Conservation (phyloP, 2,329 filamentous ascomycete species). For the Mycosphaerella sp. region DNA sequence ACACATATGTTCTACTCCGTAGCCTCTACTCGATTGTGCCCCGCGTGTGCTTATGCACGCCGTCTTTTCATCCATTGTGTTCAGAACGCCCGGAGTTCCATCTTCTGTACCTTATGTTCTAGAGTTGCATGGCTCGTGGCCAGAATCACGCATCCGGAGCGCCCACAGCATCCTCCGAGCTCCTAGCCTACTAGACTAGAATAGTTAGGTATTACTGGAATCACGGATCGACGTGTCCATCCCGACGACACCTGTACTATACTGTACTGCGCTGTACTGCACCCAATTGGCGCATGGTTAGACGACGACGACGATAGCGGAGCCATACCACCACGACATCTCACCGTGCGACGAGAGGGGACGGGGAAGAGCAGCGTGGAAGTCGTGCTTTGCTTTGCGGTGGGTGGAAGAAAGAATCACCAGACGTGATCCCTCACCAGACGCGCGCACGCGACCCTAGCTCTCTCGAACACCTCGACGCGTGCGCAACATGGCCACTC, state of each 20-base stretch:
- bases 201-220: background rate
- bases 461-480: conserved; percentile 8
- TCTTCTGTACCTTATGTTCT: too few relatives aligned
- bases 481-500: conserved; percentile 20
- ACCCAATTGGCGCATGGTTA: background rate
- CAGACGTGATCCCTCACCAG: conserved; percentile 1
- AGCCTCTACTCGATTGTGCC: too few relatives aligned
- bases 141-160: too few relatives aligned
- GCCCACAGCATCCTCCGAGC: too few relatives aligned
- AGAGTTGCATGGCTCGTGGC: too few relatives aligned
- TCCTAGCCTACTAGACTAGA: too few relatives aligned
- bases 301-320: background rate
- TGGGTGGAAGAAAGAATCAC: conserved; percentile 1
- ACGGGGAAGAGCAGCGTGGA: too few relatives aligned
- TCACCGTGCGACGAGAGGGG: background rate
- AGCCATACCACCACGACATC: too few relatives aligned
- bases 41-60: too few relatives aligned
- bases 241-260: background rate
- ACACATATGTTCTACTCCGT: too few relatives aligned
- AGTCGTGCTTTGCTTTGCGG: background rate
- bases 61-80: too few relatives aligned
- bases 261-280: background rate
- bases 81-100: too few relatives aligned
- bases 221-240: background rate
- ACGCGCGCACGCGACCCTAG: conserved; percentile 8